Evolutionary conservation across 2,329 filamentous ascomycete genomes (phyloP).

Genomic region (Exophiala phaeomuriformis): DNA sequence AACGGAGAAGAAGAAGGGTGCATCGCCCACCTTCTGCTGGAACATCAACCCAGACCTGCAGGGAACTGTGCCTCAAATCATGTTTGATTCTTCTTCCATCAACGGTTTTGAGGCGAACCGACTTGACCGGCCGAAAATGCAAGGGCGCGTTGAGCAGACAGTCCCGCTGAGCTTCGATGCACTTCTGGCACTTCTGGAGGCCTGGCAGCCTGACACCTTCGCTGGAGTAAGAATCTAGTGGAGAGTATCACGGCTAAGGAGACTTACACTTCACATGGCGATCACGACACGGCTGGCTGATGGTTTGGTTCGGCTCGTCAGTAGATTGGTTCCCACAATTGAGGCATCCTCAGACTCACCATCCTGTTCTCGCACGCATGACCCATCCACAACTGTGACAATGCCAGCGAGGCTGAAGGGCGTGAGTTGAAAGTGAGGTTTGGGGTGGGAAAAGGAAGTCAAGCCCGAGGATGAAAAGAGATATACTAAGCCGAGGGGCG

Average conservation of each 20-base stretch:
- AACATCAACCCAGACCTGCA: constrained; percentile 17
- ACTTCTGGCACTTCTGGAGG: constrained; percentile 7
- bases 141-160: constrained; percentile 1
- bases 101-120: constrained; percentile 5
- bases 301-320: neutral
- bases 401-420: neutral
- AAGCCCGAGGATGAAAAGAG: constrained; percentile 1
- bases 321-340: neutral
- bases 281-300: constrained; percentile 11
- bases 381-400: neutral
- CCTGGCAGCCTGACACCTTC: constrained; percentile 8
- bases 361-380: constrained; percentile 11
- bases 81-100: constrained; percentile 14
- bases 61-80: constrained; percentile 8
- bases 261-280: constrained; percentile 12
- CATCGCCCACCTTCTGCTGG: constrained; percentile 11
- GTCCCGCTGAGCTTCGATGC: constrained; percentile 2
- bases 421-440: neutral
- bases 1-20: no score
- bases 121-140: constrained; percentile 11
- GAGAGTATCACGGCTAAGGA: neutral
- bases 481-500: neutral
- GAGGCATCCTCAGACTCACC: constrained; percentile 5
- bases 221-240: neutral
- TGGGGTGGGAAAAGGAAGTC: constrained; percentile 4